Evolutionary conservation across 2,329 filamentous ascomycete genomes (phyloP).

Genomic region (Penicillium griseofulvum): DNA sequence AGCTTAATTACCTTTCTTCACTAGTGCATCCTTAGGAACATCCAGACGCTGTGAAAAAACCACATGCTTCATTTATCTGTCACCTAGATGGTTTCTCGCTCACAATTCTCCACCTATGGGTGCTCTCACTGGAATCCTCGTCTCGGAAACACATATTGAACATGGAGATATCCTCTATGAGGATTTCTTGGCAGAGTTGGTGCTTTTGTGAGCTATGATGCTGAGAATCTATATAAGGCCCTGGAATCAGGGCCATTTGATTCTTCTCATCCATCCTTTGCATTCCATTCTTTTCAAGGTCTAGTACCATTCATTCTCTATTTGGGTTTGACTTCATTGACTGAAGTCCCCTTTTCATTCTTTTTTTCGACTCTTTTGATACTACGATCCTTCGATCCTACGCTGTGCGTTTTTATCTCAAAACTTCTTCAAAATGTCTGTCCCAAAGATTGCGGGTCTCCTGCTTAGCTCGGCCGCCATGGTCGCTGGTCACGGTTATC

Average conservation of each 20-base stretch:
- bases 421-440: slow-evolving; percentile 29
- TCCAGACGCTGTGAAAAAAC: slow-evolving; percentile 11
- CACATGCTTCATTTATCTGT: slow-evolving; percentile 30
- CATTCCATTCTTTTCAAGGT: slow-evolving; percentile 34
- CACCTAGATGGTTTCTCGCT: slow-evolving; percentile 22
- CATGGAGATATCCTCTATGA: slow-evolving; percentile 15
- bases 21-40: slow-evolving; percentile 7
- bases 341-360: slow-evolving; percentile 36
- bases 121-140: slow-evolving; percentile 9
- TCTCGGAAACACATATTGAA: slow-evolving; percentile 16
- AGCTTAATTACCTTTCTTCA: slow-evolving; percentile 17
- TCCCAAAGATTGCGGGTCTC: slow-evolving; percentile 34
- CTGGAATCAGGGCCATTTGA: slow-evolving; percentile 5
- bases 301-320: slow-evolving; percentile 30
- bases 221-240: slow-evolving; percentile 21
- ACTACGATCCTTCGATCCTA: slow-evolving; percentile 18
- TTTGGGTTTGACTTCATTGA: slow-evolving; percentile 33
- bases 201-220: slow-evolving; percentile 15
- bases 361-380: slow-evolving; percentile 26
- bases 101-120: slow-evolving; percentile 27
- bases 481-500: slow-evolving; percentile 42
- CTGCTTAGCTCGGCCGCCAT: slow-evolving; percentile 36
- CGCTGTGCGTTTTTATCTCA: slow-evolving; percentile 32
- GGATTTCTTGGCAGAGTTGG: slow-evolving; percentile 16
- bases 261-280: slow-evolving; percentile 23